Evolutionary conservation across 129 eudicot species (phyloP).

Genomic region (Silybum marianum): DNA sequence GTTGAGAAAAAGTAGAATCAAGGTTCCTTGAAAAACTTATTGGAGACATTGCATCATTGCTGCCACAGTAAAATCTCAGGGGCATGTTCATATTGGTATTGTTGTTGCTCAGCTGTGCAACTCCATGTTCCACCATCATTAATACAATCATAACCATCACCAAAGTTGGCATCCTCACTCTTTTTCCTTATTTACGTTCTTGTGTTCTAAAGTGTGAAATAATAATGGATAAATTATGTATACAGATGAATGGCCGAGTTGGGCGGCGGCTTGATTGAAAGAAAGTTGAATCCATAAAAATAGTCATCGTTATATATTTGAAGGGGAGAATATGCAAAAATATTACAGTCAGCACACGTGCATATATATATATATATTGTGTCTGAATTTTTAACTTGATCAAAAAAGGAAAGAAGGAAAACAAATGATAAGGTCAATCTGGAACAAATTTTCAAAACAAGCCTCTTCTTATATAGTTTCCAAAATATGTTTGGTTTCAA

Average conservation of each 20-base stretch:
- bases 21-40: constrained; percentile 44
- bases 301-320: too few species aligned
- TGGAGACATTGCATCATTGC: constrained; percentile 42
- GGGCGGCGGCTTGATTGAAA: neutral
- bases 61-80: constrained; percentile 52
- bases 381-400: neutral
- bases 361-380: neutral
- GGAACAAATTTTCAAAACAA: too few species aligned
- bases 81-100: constrained; percentile 12
- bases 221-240: neutral
- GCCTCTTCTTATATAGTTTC: too few species aligned
- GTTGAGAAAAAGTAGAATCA: constrained; percentile 49
- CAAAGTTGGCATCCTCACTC: constrained; percentile 7
- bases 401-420: neutral
- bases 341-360: neutral
- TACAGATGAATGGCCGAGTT: neutral
- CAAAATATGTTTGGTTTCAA: too few species aligned
- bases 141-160: constrained; percentile 11
- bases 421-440: too few species aligned
- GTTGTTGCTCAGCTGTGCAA: constrained; percentile 26
- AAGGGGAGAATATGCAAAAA: neutral
- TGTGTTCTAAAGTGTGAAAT: neutral
- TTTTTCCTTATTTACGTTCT: neutral
- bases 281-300: neutral
- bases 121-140: neutral